Conservation (phyloP, 345 rosid species). For the Sonneratia caseolaris region DNA sequence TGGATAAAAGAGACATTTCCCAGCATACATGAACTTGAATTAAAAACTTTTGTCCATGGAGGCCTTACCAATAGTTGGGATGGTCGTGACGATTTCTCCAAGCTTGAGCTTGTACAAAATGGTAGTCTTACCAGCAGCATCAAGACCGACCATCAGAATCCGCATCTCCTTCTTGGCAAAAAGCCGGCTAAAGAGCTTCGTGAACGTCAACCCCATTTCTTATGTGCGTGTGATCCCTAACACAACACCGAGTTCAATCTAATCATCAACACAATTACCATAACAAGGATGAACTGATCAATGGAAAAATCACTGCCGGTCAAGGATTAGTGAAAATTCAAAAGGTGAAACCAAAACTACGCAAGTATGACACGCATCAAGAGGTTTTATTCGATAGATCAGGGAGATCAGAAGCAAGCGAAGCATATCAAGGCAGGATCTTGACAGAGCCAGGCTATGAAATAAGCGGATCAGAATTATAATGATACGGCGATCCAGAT, state of each 20-base stretch:
- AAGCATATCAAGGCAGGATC: no score
- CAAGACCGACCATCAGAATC: conserved; percentile 16
- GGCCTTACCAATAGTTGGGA: conserved; percentile 10
- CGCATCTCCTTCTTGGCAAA: conserved; percentile 16
- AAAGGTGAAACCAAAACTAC: neutral
- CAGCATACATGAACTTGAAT: no score
- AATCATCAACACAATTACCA: neutral
- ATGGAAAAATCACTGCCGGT: neutral
- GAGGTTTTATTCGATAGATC: neutral
- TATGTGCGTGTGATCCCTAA: neutral
- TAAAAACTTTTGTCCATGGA: neutral
- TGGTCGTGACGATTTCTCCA: conserved; percentile 12
- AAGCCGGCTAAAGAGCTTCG: conserved; percentile 13
- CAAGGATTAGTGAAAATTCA: no score
- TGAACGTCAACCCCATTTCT: conserved; percentile 12
- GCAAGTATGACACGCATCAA: neutral
- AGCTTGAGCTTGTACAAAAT: conserved; percentile 16
- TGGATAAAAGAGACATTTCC: no score
- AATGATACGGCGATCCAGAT: no score
- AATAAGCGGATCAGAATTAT: no score
- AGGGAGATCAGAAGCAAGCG: neutral
- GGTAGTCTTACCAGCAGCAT: conserved; percentile 17
- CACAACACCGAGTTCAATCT: neutral
- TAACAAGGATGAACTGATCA: neutral
- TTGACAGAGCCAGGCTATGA: no score